phyloP scores from a whole-genome alignment of 2,329 filamentous ascomycete species.

The Fonsecaea erecta region DNA sequence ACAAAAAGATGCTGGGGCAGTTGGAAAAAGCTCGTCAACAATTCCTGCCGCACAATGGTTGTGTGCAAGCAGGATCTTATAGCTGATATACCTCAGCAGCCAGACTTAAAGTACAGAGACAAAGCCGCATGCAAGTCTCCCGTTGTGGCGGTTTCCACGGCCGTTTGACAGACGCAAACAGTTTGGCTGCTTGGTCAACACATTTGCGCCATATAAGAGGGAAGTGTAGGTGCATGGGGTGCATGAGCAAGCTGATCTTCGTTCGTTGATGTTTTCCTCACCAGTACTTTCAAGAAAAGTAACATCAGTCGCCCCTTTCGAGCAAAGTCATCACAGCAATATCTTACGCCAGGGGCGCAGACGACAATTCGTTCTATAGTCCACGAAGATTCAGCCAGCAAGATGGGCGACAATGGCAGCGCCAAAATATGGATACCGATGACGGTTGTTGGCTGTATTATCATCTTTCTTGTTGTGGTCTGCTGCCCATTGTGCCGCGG shows the following conservation, averaged over 20 bases:
- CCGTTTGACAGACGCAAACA: neutral
- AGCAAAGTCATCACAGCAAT: neutral
- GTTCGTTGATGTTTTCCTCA: neutral
- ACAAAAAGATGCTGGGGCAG: neutral
- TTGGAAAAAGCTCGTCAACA: neutral
- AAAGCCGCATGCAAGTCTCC: neutral
- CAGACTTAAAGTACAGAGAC: neutral
- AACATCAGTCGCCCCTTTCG: neutral
- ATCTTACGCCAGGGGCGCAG: neutral
- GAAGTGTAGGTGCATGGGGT: neutral
- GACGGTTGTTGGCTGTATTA: constrained; percentile 20
- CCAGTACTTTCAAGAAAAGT: neutral
- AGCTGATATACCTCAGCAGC: neutral
- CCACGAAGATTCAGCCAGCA: neutral
- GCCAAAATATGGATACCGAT: constrained; percentile 28
- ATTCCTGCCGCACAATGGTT: neutral
- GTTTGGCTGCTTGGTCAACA: neutral
- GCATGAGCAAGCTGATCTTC: neutral
- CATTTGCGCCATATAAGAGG: neutral
- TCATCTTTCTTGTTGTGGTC: constrained; percentile 11
- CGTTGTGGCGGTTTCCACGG: neutral
- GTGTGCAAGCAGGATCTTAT: neutral
- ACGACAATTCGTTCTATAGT: neutral
- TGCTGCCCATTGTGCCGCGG: constrained; percentile 7
- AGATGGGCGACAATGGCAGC: constrained; percentile 14